Evolutionary conservation across 495 filamentous ascomycete genomes (phyloP), one percentile per base, ranked within the genome.

Genomic region (Hypoxylon subgilvum): DNA sequence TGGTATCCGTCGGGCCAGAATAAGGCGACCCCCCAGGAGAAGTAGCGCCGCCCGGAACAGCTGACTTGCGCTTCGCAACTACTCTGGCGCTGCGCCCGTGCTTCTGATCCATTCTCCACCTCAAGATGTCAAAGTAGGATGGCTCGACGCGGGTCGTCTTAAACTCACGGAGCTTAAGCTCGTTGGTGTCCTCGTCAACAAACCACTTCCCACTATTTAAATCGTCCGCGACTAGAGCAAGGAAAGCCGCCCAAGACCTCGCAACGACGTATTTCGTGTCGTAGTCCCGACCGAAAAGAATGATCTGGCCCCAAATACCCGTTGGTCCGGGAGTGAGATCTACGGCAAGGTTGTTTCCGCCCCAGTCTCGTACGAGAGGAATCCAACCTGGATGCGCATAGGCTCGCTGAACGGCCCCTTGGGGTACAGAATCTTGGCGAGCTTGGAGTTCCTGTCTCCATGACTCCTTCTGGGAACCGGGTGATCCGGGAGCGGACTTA

Each of bases 301-400:
- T 96, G 41, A 99, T 83, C 67, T 99, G 94, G 39, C 94, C 94
- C 92, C 94, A 99, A 72, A 84, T 85, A 16, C 94, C 94, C 12
- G 83, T 82, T 2, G 94, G 90, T 1, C 94, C 95, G 28, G 94
- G 94, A 16, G 95, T 91, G 40, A 99, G 82, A 72, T 99, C 94
- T 25, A 96, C 85, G 10, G 92, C 92, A 65, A 99, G 79, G 76
- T 93, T 91, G 81, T 99, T 99, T 64, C 94, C 94, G 65, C 94
- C 94, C 94, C 94, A 99, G 71, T 99, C 94, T 48, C 94, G 88
- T 17, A 90, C 92, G 23, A 99, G 79, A 23, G 94, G 94, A 60
- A 99, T 96, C 94, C 94, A 99, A 18, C 85, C 88, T 3, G 93
- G 89, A 68, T 97, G 94, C 9, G 90, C 88, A 69, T 99, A 99